Base-by-base conservation (phyloP, 306 rosid genomes). In the Acacia crassicarpa region DNA sequence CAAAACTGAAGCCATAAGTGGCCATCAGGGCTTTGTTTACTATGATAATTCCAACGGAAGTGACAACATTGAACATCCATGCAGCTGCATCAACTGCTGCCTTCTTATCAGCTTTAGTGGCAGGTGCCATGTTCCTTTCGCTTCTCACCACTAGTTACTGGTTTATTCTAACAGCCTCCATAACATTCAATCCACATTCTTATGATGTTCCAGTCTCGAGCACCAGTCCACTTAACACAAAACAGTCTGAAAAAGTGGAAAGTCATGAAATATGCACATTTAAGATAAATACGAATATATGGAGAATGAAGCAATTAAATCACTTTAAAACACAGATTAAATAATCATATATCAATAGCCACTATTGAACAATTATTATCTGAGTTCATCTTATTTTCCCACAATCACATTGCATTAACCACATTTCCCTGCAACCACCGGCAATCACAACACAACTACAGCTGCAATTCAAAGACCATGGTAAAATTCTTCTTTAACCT, bases 1-100 rank as follows among this genome's bases (percentile, higher is more conserved):
- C 97, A 85, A 91, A 93, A 86, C 95, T 93, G 91, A 93, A 93
- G 80, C 92, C 95, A 76, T 93, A 90, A 46, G 92, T 86, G 62
- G 92, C 97, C 97, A 93, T 93, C 68, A 91, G 89, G 66, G 97
- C 94, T 85, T 93, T 93, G 82, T 93, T 93, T 80, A 93, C 97
- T 79, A 93, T 75, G 81, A 93, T 93, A 70, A 93, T 87, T 81
- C 97, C 97, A 87, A 93, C 97, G 30, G 97, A 93, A 14, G 97
- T 88, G 54, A 91, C 94, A 67, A 93, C 94, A 80, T 93, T 93
- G 89, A 93, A 91, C 95, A 88, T 83, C 97, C 97, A 93, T 35
- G 97, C 90, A 22, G 94, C 95, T 45, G 89, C 92, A 87, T 93
- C 95, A 17, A 69, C 86, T 38, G 88, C 79, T 25, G 95, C 97